These are phyloP conservation scores for Serendipita sp. DNA, from an alignment of 768 basidiomycete genomes.

Conservation along the genomic window DNA sequence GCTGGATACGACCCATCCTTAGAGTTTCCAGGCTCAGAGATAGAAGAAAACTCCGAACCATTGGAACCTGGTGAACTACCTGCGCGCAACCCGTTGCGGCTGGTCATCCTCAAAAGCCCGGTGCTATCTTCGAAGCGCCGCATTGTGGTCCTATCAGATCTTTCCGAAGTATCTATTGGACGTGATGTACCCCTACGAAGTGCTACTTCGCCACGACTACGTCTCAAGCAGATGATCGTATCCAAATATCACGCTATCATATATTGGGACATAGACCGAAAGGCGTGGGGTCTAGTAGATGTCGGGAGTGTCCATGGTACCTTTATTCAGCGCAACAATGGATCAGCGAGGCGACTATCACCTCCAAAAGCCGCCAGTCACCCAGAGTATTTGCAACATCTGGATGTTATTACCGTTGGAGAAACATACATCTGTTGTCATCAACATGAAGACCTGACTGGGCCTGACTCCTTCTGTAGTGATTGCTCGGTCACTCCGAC, in stretches of 20 bases:
- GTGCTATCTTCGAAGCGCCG: constrained; percentile 36
- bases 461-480: constrained; percentile 39
- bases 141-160: constrained; percentile 46
- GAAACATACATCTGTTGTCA: constrained; percentile 57
- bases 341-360: constrained; percentile 27
- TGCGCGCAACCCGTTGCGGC: constrained; percentile 18
- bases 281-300: constrained; percentile 61
- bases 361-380: constrained; percentile 50
- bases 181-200: constrained; percentile 38
- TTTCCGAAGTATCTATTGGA: constrained; percentile 53
- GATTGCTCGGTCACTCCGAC: constrained; percentile 37
- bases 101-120: constrained; percentile 22
- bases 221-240: constrained; percentile 71
- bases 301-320: constrained; percentile 80
- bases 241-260: constrained; percentile 66
- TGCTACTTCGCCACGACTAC: constrained; percentile 42
- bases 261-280: constrained; percentile 46
- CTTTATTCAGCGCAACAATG: constrained; percentile 29
- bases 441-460: constrained; percentile 30
- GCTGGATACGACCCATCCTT: neutral
- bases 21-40: neutral
- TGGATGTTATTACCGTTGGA: constrained; percentile 51
- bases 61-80: neutral
- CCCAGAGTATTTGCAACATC: constrained; percentile 44
- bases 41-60: neutral